phyloP scores from a whole-genome alignment of 2,329 filamentous ascomycete species.

The Cladosporium sp. region DNA sequence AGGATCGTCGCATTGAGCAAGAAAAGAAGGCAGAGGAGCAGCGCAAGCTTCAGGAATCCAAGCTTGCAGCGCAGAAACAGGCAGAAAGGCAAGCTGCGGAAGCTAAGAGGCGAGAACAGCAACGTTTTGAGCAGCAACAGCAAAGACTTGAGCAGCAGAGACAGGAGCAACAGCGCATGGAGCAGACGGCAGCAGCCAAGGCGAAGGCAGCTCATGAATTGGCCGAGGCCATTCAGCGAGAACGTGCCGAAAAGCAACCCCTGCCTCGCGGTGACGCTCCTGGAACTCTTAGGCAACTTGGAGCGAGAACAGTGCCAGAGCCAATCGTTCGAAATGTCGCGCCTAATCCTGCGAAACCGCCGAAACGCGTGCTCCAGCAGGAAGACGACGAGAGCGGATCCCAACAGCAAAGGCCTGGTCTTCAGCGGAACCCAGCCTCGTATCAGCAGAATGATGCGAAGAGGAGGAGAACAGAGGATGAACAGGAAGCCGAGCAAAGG shows the following conservation, averaged over 20 bases:
- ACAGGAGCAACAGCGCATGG: constrained; percentile 20
- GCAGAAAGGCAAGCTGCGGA: constrained; percentile 42
- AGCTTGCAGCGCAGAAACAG: constrained; percentile 34
- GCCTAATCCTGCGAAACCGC: constrained; percentile 64
- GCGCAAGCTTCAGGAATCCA: constrained; percentile 33
- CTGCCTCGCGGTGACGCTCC: constrained; percentile 47
- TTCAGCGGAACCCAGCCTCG: constrained; percentile 47
- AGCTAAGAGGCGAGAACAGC: constrained; percentile 34
- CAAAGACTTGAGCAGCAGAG: constrained; percentile 26
- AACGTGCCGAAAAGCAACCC: constrained; percentile 30
- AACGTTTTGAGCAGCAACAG: constrained; percentile 34
- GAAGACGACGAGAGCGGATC: constrained; percentile 60
- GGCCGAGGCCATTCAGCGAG: constrained; percentile 33
- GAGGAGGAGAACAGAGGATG: constrained; percentile 72
- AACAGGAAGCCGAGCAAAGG: constrained; percentile 56
- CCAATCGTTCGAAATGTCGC: constrained; percentile 59
- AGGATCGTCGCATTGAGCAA: constrained; percentile 40
- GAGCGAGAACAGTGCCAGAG: constrained; percentile 55
- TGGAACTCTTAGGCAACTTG: constrained; percentile 52
- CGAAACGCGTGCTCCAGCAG: constrained; percentile 70
- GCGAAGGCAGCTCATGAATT: constrained; percentile 31
- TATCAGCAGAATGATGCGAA: constrained; percentile 69
- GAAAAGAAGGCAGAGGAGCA: constrained; percentile 37
- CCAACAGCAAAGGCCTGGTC: constrained; percentile 49
- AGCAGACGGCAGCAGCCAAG: constrained; percentile 26